Conservation (phyloP, 2,329 filamentous ascomycete species). For the Verticillium dahliae region DNA sequence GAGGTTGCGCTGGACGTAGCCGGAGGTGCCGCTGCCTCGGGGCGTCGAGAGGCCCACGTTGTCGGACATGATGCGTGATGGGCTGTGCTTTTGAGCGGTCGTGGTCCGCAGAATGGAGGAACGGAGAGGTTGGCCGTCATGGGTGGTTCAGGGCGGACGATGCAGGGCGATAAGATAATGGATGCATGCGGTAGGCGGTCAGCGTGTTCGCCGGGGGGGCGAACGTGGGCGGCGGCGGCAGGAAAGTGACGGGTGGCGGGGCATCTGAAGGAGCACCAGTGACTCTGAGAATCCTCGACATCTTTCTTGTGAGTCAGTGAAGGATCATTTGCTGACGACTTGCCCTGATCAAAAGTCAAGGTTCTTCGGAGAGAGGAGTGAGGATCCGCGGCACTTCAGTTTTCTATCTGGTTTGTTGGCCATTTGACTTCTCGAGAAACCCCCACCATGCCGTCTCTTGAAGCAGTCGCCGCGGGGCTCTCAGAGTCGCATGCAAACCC, state of each 20-base stretch:
- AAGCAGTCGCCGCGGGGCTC: conserved; percentile 11
- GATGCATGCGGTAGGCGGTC: not conserved
- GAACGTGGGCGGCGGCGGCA: not conserved
- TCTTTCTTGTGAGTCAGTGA: not conserved
- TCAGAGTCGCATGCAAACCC: not conserved
- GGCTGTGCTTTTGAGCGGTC: not conserved
- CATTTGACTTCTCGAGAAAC: not conserved
- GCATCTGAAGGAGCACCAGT: not conserved
- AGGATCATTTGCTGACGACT: not conserved
- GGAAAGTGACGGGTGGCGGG: conserved; percentile 1
- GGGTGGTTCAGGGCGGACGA: not conserved
- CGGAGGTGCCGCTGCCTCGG: conserved; percentile 89
- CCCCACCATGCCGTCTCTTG: conserved; percentile 23
- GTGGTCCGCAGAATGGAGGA: too few species aligned
- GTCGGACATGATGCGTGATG: conserved; percentile 64
- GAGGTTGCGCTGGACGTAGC: conserved; percentile 94
- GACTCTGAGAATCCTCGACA: conserved; percentile 1
- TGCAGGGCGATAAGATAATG: conserved; percentile 1
- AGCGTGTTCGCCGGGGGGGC: not conserved
- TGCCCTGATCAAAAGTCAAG: not conserved
- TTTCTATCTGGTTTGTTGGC: too few species aligned
- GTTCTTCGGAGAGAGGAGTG: not conserved
- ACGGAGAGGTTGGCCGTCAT: not conserved
- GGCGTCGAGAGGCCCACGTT: conserved; percentile 96
- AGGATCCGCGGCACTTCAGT: not conserved